Conservation (phyloP, 306 rosid genomes). For the Vachellia collinsii region DNA sequence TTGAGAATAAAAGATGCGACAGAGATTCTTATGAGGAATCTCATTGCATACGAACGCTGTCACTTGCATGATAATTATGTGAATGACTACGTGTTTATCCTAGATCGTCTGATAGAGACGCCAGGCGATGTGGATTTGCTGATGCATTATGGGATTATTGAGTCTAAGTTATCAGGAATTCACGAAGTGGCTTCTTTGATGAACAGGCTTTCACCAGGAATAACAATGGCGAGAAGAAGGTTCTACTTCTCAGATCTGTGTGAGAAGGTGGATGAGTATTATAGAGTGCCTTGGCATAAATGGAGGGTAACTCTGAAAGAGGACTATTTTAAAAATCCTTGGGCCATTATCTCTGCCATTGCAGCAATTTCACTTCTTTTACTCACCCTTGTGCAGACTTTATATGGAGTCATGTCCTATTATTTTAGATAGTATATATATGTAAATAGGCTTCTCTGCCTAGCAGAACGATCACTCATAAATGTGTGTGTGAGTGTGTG, state of each 20-base stretch:
- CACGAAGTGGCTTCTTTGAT: slow-evolving; percentile 6
- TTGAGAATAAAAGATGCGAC: neutral
- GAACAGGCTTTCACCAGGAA: slow-evolving; percentile 14
- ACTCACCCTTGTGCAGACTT: neutral
- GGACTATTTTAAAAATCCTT: slow-evolving; percentile 4
- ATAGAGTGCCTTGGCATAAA: neutral
- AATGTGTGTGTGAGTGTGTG: no score
- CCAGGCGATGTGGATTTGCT: slow-evolving; percentile 39
- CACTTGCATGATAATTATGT: neutral
- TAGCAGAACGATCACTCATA: no score
- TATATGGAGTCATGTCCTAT: neutral
- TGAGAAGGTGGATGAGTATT: neutral
- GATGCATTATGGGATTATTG: slow-evolving; percentile 34
- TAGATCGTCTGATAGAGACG: slow-evolving; percentile 29
- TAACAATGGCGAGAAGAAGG: neutral
- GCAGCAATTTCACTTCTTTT: neutral
- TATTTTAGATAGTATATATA: neutral
- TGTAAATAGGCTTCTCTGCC: neutral
- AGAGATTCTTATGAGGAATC: slow-evolving; percentile 18
- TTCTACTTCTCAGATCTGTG: slow-evolving; percentile 14
- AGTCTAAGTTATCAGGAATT: slow-evolving; percentile 10
- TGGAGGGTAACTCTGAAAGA: neutral
- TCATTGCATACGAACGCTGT: slow-evolving; percentile 43
- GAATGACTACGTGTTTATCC: slow-evolving; percentile 35
- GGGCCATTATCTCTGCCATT: neutral